Percentiles rank a stretch among this genome's conserved stretches.
phyloP scores from a whole-genome alignment of 495 filamentous ascomycete species.

The Xylaria grammica region DNA sequence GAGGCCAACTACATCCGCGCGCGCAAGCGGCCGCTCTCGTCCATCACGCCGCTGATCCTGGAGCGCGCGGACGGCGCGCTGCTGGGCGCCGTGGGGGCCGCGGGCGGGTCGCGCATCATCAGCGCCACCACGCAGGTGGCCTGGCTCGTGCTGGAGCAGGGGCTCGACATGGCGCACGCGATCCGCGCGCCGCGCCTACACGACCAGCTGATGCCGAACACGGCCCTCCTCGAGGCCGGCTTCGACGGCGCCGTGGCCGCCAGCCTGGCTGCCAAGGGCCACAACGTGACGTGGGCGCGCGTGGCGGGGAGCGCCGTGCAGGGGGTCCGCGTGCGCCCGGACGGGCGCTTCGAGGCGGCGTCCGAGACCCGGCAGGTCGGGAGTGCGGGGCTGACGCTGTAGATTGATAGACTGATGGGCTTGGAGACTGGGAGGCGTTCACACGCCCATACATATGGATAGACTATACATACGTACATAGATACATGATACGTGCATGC shows the following conservation, averaged over 20 bases:
- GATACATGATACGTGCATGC: too few species aligned
- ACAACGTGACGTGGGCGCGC: conserved; percentile 74
- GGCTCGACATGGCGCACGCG: conserved; percentile 56
- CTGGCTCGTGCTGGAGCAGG: conserved; percentile 70
- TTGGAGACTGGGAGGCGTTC: too few species aligned
- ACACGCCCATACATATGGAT: too few species aligned
- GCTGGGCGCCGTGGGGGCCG: conserved; percentile 67
- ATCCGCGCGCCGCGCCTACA: conserved; percentile 72
- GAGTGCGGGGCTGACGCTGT: conserved; percentile 64
- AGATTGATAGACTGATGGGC: conserved; percentile 5
- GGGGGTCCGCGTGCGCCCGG: conserved; percentile 60
- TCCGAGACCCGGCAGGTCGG: conserved; percentile 71
- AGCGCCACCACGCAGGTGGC: conserved; percentile 76
- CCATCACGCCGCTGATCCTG: conserved; percentile 73
- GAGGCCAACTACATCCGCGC: conserved; percentile 76
- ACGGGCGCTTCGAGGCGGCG: conserved; percentile 47
- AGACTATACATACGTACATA: too few species aligned
- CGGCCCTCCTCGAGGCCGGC: conserved; percentile 66
- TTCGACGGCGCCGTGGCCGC: conserved; percentile 71
- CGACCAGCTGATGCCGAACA: conserved; percentile 76
- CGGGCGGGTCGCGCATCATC: conserved; percentile 80
- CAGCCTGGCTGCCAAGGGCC: conserved; percentile 64
- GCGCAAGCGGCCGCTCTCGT: conserved; percentile 75
- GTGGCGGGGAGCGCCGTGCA: conserved; percentile 69
- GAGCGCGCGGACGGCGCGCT: conserved; percentile 50